A percentile compares a stretch with the other conserved stretches of the same genome.
Conservation (phyloP, 257 asterid genomes). For the Ocimum tenuiflorum region DNA sequence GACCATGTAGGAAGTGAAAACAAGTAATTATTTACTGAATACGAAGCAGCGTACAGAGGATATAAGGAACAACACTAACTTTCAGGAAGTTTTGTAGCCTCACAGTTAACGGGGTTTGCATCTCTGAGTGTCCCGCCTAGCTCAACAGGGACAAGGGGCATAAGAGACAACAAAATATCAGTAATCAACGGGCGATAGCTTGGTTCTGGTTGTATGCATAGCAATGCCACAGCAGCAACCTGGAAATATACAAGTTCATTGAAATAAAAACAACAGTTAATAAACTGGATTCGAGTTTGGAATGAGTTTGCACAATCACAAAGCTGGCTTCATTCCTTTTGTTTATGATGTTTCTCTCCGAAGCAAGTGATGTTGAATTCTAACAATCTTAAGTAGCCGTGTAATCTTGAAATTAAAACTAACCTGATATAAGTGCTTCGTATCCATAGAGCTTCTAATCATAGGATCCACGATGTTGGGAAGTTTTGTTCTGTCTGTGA, state of each 20-base stretch:
- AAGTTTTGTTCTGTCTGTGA: constrained; percentile 61
- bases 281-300: not conserved
- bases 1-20: not conserved
- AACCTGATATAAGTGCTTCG: constrained; percentile 67
- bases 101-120: constrained; percentile 4
- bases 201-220: constrained; percentile 73
- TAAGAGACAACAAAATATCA: constrained; percentile 67
- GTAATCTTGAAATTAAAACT: not conserved
- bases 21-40: not conserved
- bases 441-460: constrained; percentile 49
- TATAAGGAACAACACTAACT: not conserved
- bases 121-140: constrained; percentile 62
- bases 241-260: constrained; percentile 5
- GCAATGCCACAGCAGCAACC: constrained; percentile 84
- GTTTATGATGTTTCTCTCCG: not conserved
- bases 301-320: not conserved
- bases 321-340: too few relatives aligned
- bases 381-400: not conserved
- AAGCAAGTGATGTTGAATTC: not conserved
- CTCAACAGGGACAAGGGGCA: constrained; percentile 65
- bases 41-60: not conserved
- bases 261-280: not conserved
- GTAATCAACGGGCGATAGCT: constrained; percentile 76
- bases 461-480: constrained; percentile 64
- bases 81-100: constrained; percentile 1